Conservation (phyloP, 192 early-diverging fungal genomes). For the Cladochytrium replicatum region DNA sequence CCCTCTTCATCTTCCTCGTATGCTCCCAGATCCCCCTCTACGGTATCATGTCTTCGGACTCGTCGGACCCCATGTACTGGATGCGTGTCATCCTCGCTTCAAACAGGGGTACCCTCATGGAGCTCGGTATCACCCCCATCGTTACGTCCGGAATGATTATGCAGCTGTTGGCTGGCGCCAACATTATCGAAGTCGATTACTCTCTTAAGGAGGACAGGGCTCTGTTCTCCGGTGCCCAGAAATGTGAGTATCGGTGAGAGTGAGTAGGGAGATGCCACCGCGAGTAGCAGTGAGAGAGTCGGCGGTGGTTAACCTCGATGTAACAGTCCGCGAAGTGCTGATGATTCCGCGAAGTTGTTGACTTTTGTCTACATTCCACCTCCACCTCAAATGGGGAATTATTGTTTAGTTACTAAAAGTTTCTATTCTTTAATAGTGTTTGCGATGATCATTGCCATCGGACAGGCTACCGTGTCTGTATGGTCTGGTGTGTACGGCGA, state of each 20-base stretch:
- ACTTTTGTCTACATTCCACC: too few relatives aligned
- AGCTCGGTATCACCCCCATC: constrained; percentile 89
- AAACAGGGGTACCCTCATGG: constrained; percentile 89
- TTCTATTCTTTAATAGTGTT: constrained; percentile 37
- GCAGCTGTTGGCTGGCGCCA: constrained; percentile 83
- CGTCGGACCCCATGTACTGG: constrained; percentile 87
- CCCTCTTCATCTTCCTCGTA: constrained; percentile 82
- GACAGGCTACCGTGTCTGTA: constrained; percentile 83
- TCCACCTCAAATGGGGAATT: neutral
- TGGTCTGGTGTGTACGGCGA: constrained; percentile 85
- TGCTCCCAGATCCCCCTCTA: constrained; percentile 90
- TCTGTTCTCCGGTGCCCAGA: constrained; percentile 84
- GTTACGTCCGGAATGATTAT: constrained; percentile 94
- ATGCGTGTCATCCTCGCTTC: constrained; percentile 90
- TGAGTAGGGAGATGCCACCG: constrained; percentile 1
- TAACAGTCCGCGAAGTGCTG: too few relatives aligned
- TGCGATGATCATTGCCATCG: constrained; percentile 85
- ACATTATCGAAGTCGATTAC: constrained; percentile 84
- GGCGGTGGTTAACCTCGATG: too few relatives aligned
- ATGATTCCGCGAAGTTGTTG: too few relatives aligned
- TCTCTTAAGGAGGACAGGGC: constrained; percentile 83
- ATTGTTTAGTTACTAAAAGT: neutral
- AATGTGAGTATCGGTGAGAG: too few relatives aligned
- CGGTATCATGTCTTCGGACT: constrained; percentile 91
- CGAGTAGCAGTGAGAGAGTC: neutral